These are phyloP conservation scores for Marasmius fiardii DNA, from an alignment of 1,284 basidiomycete genomes.

Conservation along the genomic window DNA sequence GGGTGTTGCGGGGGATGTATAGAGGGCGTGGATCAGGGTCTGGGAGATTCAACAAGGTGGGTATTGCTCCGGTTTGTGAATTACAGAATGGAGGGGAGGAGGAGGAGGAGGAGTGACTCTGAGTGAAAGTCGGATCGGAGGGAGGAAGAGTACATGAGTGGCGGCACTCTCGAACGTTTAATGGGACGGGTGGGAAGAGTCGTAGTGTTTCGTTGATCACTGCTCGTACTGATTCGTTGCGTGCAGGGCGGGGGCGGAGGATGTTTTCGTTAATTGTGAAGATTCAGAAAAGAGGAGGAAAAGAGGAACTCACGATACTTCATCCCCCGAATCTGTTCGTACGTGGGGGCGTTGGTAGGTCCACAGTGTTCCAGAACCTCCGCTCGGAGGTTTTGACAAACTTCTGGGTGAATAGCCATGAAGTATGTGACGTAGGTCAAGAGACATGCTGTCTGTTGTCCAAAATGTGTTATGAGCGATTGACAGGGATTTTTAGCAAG, in stretches of 20 bases:
- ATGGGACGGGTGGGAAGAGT: constrained; percentile 68
- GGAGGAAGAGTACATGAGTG: constrained; percentile 47
- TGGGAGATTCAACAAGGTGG: too few species aligned
- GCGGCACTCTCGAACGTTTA: constrained; percentile 60
- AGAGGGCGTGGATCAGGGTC: constrained; percentile 34
- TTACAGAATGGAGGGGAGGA: too few species aligned
- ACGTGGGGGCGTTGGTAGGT: constrained; percentile 41
- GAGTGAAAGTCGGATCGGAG: constrained; percentile 41
- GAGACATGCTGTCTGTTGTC: constrained; percentile 53
- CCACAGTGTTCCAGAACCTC: constrained; percentile 60
- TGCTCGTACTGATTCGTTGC: constrained; percentile 70
- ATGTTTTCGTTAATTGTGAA: background rate
- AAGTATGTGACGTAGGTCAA: constrained; percentile 66
- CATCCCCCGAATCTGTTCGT: constrained; percentile 50
- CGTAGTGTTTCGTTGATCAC: constrained; percentile 72
- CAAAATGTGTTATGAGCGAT: background rate
- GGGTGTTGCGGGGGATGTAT: constrained; percentile 58
- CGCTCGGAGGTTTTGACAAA: constrained; percentile 48
- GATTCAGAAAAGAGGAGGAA: constrained; percentile 1
- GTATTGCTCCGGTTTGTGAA: too few species aligned
- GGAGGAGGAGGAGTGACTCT: too few species aligned
- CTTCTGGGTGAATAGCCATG: constrained; percentile 56
- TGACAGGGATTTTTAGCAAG: background rate
- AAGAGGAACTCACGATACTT: constrained; percentile 52
- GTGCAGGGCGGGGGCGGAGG: too few species aligned